These are phyloP conservation scores for Chytriomyces sp. DNA, from an alignment of 192 early-diverging fungal genomes.

Conservation along the genomic window DNA sequence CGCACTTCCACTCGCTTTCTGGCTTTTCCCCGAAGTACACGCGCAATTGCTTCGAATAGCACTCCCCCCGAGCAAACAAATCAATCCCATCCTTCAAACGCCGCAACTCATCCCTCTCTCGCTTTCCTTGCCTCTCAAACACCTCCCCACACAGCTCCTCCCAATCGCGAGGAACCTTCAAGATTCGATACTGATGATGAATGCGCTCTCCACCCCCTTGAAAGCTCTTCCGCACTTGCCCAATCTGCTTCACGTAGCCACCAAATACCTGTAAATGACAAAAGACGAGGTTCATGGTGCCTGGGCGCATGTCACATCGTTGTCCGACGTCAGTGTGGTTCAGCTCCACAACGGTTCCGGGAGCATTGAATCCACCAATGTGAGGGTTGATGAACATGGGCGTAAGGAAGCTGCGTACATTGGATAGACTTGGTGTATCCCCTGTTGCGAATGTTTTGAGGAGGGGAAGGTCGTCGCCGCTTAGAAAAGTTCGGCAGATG, in stretches of 20 bases:
- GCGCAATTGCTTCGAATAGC: background rate
- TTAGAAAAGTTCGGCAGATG: conserved; percentile 30
- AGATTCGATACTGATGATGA: background rate
- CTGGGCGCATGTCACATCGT: background rate
- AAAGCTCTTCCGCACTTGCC: background rate
- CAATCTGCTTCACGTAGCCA: conserved; percentile 1
- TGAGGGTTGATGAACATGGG: background rate
- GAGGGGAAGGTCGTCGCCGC: conserved; percentile 11
- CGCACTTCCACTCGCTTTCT: background rate
- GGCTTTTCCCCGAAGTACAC: background rate
- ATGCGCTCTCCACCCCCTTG: no score
- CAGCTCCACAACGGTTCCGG: background rate
- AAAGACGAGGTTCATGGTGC: background rate
- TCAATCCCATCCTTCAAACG: background rate
- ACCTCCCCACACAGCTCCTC: background rate
- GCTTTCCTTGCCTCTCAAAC: background rate
- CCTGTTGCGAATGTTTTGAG: background rate
- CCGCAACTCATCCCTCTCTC: background rate
- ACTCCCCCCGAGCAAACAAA: background rate
- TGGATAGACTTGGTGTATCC: background rate
- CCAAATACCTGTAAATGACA: background rate
- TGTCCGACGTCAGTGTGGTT: background rate
- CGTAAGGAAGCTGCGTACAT: background rate
- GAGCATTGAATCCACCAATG: background rate
- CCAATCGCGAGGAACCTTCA: background rate